Base-by-base conservation (phyloP, 345 rosid genomes). In the Physaria fendleri region DNA sequence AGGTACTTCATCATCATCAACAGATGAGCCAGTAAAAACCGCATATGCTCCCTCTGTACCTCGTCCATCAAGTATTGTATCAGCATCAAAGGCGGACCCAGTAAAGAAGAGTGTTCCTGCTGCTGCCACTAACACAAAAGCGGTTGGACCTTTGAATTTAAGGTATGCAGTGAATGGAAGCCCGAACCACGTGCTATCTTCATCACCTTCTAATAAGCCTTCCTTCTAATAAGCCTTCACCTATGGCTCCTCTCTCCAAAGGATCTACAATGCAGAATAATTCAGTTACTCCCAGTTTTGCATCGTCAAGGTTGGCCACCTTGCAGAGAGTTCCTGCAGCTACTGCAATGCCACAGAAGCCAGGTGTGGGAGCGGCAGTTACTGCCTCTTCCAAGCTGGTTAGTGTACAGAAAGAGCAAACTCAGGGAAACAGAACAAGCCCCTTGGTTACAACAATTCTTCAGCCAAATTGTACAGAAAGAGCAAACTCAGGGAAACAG, bases 31-130 rank as follows among this genome's bases (percentile, higher is more conserved):
- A 45, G 34, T 15, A 1, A 45, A 46, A 59, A 4, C 33, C 2
- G 35, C 55, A n/a, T 33, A 81, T 1, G 78, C 71, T 27, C 74
- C 56, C 55, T 64, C 82, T 53, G 69, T 78, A 11, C 65, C 68
- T 51, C 74, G 59, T 67, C 58, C 85, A 17, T 40, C 82, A 32
- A 23, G 44, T 21, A 49, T 30, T 39, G 5, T 5, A 40, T 50
- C 60, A 28, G 35, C 62, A 37, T 57, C 68, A 14, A 69, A 69
- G 58, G 18, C 50, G 14, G 73, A 61, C 37, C 64, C 68, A 32
- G 44, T 32, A 24, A 62, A 69, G 64, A 62, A 69, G 64, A 56
- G 33, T 38, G 14, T 28, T 55, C 17, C 49, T n/a, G 45, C 64
- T 54, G 16, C 62, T 42, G 18, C 52, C 75, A 12, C 60, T 75